These are phyloP conservation scores for Neurospora africana DNA, from an alignment of 495 filamentous ascomycete genomes.

Conservation along the genomic window DNA sequence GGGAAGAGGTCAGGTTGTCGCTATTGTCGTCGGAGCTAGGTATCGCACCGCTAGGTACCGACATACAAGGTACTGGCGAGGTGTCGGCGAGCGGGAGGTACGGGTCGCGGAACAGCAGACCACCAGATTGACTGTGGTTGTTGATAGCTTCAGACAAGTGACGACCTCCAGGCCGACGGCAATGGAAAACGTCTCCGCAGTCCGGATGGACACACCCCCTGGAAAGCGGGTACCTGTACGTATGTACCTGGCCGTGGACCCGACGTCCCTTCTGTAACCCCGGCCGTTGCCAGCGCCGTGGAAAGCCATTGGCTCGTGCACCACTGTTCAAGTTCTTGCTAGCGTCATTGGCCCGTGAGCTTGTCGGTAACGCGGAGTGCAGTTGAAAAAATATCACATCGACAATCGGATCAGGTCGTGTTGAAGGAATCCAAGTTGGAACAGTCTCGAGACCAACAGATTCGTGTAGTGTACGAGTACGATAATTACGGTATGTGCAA, in stretches of 20 bases:
- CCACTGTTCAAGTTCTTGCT: not conserved
- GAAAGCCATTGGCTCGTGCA: not conserved
- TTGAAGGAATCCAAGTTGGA: not conserved
- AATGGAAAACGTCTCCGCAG: not conserved
- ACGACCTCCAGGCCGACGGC: not conserved
- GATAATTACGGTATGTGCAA: not conserved
- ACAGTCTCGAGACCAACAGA: not conserved
- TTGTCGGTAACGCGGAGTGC: slow-evolving; percentile 1
- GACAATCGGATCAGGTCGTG: not conserved
- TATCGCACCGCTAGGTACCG: not conserved
- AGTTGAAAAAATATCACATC: slow-evolving; percentile 1
- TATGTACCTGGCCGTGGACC: not conserved
- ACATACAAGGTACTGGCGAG: not conserved
- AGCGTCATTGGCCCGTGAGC: slow-evolving; percentile 10
- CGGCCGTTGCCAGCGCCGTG: not conserved
- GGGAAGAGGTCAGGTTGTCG: not conserved
- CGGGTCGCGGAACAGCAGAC: not conserved
- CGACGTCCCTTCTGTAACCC: not conserved
- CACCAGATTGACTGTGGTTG: not conserved
- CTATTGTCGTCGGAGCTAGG: not conserved
- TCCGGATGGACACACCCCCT: not conserved
- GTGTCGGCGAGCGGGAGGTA: not conserved
- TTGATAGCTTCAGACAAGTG: not conserved
- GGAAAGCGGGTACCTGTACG: not conserved
- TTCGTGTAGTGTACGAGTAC: not conserved